Conservation (phyloP, 805 yeast species). For the Starmerella riodocensis region DNA sequence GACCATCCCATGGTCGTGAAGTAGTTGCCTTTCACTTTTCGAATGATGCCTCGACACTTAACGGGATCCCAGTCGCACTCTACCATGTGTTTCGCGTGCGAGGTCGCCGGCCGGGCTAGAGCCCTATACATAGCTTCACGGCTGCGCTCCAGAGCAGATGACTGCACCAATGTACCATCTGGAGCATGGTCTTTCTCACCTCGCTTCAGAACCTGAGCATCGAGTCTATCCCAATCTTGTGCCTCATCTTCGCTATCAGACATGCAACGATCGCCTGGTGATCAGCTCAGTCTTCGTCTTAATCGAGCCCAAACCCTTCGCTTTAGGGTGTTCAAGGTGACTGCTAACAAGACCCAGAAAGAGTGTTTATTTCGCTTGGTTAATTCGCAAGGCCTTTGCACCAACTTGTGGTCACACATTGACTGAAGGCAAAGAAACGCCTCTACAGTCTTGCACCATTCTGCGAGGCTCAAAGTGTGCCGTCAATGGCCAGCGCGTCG, state of each 20-base stretch:
- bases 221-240: constrained; percentile 30
- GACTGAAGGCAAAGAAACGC: no score
- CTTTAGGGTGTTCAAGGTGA: no score
- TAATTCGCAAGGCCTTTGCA: no score
- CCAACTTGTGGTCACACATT: no score
- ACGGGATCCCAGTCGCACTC: constrained; percentile 37
- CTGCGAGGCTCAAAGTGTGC: no score
- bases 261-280: no score
- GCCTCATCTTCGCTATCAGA: constrained; percentile 23
- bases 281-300: no score
- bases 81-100: constrained; percentile 36
- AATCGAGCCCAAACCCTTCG: no score
- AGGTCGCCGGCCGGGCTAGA: constrained; percentile 29
- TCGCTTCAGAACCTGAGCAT: constrained; percentile 32
- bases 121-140: constrained; percentile 64
- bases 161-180: constrained; percentile 51
- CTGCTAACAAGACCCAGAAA: no score
- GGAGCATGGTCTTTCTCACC: constrained; percentile 85
- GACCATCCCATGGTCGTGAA: constrained; percentile 59
- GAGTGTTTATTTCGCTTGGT: no score
- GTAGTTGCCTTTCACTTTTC: constrained; percentile 56
- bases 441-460: no score
- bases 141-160: constrained; percentile 36
- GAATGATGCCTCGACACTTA: constrained; percentile 29
- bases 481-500: constrained; percentile 1